These are phyloP conservation scores for Microsporum audouinii DNA, from an alignment of 2,329 filamentous ascomycete genomes.

Conservation along the genomic window DNA sequence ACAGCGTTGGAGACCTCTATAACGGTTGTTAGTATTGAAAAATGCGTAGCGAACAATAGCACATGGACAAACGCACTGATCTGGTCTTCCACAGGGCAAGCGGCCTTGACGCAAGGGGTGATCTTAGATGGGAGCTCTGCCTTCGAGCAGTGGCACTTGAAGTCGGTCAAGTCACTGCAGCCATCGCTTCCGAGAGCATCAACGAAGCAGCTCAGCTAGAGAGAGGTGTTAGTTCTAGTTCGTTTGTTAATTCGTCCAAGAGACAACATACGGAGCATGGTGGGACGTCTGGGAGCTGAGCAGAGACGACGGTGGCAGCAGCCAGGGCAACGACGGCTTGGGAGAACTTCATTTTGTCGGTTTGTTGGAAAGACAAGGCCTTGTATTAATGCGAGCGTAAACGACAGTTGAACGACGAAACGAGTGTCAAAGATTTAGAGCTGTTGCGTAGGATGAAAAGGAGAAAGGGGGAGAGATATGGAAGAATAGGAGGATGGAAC, in stretches of 20 bases:
- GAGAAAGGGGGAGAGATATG: slow-evolving; percentile 1
- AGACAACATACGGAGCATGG: slow-evolving; percentile 34
- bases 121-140: slow-evolving; percentile 32
- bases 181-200: slow-evolving; percentile 32
- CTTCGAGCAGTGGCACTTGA: slow-evolving; percentile 41
- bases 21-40: neutral
- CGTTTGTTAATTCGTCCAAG: neutral
- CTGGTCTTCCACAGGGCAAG: slow-evolving; percentile 23
- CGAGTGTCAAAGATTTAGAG: slow-evolving; percentile 11
- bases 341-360: slow-evolving; percentile 26
- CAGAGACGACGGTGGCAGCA: slow-evolving; percentile 35
- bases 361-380: neutral
- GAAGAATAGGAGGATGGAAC: neutral
- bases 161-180: slow-evolving; percentile 38
- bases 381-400: neutral
- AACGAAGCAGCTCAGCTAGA: slow-evolving; percentile 39
- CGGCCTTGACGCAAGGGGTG: slow-evolving; percentile 37
- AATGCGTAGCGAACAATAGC: too few relatives aligned
- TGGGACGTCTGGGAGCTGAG: slow-evolving; percentile 38
- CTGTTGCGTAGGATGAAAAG: slow-evolving; percentile 5
- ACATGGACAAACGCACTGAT: slow-evolving; percentile 2
- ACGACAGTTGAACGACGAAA: slow-evolving; percentile 12
- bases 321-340: slow-evolving; percentile 27
- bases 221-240: neutral
- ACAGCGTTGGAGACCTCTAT: slow-evolving; percentile 30